Base-by-base conservation (phyloP, 345 rosid genomes). In the Erysimum cheiranthoides region DNA sequence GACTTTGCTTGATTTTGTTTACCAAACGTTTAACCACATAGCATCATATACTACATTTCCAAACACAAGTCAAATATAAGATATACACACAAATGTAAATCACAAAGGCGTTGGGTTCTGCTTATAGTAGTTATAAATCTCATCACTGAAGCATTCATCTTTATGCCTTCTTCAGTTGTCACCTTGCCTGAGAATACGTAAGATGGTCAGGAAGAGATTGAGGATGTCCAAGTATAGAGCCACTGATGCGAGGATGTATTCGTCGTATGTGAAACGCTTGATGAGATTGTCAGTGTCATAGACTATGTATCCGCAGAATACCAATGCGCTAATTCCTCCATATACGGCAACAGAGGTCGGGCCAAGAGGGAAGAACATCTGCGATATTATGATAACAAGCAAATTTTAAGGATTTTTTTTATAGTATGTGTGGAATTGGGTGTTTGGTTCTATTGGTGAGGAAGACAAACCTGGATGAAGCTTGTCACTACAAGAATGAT, bases 291-390 rank as follows among this genome's bases (percentile, higher is more conserved):
- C 86, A 0, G 99, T 95, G 83, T 95, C 97, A 12, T 86, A 92
- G 53, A 95, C 85, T 13, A 95, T 86, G 87, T 89, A 95, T 4
- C 97, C 99, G 6, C 96, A 85, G 88, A 95, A 95, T 50, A 95
- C 76, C 72, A 95, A 27, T 13, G 99, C 97, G 71, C 97, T 84
- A 38, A 95, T 64, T 63, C 89, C 99, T 31, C 97, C 93, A 54
- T 85, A 89, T 63, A 92, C 71, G 12, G 97, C 97, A 36, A 78
- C 80, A 25, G 96, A 86, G 3, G 91, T 89, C 18, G 97, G 73
- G 31, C 99, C 97, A 51, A 95, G 84, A 2, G 99, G 99, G 82
- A 86, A 92, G 84, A 95, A 81, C 87, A 86, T 80, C 99, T 92
- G 85, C 73, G 46, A 69, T 1, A 11, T 71, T 11, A 77, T 30